Conservation (phyloP, 1,139 yeast species). For the Groenewaldozyma auringiensis region DNA sequence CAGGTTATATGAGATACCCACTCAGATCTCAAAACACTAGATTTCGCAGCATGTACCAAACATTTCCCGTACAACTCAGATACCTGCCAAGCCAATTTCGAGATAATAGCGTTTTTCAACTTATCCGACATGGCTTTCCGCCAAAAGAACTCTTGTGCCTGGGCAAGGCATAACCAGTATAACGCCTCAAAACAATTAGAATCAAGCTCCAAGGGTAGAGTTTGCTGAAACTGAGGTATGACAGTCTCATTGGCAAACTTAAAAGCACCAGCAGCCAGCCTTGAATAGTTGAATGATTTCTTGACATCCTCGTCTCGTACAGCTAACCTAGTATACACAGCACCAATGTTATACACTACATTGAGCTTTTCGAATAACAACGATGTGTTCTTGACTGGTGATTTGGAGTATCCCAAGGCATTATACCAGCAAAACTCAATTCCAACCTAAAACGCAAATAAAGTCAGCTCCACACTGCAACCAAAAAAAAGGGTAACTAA, state of each 20-base stretch:
- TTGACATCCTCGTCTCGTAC: conserved; percentile 49
- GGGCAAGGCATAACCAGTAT: conserved; percentile 56
- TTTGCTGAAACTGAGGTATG: conserved; percentile 20
- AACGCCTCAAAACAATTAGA: conserved; percentile 38
- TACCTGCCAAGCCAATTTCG: conserved; percentile 59
- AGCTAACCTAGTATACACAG: conserved; percentile 53
- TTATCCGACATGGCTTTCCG: conserved; percentile 54
- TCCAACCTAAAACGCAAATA: conserved; percentile 16
- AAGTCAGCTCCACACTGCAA: conserved; percentile 1
- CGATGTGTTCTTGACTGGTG: conserved; percentile 38
- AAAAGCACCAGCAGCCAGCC: conserved; percentile 61
- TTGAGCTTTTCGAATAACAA: conserved; percentile 53
- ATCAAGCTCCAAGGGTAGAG: conserved; percentile 40
- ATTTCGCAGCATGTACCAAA: conserved; percentile 37
- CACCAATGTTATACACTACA: conserved; percentile 61
- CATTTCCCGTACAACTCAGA: conserved; percentile 50
- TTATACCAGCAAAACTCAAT: conserved; percentile 66
- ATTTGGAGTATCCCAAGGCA: conserved; percentile 49
- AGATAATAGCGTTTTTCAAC: conserved; percentile 52
- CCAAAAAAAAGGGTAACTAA: neutral
- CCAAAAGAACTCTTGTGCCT: conserved; percentile 87
- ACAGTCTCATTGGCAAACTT: conserved; percentile 32
- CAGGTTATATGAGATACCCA: conserved; percentile 57
- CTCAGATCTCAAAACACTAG: conserved; percentile 49
- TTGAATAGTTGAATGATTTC: conserved; percentile 56